A percentile compares a stretch with the other conserved stretches of the same genome.
Conservation (phyloP, 192 early-diverging fungal species). For the Oehlia diaphana region DNA sequence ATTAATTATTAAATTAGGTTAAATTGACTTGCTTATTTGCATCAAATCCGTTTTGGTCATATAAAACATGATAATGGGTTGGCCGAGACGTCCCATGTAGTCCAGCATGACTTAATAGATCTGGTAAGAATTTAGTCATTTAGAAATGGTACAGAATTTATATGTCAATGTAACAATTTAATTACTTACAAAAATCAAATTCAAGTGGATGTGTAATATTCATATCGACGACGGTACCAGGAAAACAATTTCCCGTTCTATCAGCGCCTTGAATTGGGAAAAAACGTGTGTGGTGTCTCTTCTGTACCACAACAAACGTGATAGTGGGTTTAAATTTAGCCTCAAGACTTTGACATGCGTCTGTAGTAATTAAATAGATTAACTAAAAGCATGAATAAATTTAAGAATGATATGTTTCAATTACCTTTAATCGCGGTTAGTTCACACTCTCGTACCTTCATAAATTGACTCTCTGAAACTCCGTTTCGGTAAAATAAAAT, state of each 20-base stretch:
- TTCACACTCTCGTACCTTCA: constrained; percentile 69
- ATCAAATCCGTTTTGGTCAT: constrained; percentile 81
- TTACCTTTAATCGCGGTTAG: constrained; percentile 58
- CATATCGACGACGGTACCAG: constrained; percentile 83
- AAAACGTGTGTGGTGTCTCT: constrained; percentile 38
- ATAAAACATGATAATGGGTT: constrained; percentile 88
- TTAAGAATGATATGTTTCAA: not conserved
- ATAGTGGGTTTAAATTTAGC: constrained; percentile 71
- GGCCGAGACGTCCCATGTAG: constrained; percentile 92
- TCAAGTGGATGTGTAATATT: constrained; percentile 74
- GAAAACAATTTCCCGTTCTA: constrained; percentile 74
- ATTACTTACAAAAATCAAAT: constrained; percentile 76
- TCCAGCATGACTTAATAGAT: constrained; percentile 86
- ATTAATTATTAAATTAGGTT: no score
- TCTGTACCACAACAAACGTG: constrained; percentile 84
- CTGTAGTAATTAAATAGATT: constrained; percentile 34
- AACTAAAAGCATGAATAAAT: not conserved
- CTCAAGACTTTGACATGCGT: constrained; percentile 65
- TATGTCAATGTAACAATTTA: not conserved
- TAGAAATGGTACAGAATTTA: not conserved
- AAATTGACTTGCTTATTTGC: constrained; percentile 45
- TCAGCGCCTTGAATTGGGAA: constrained; percentile 62
- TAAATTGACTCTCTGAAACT: constrained; percentile 86
- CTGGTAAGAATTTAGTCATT: not conserved
- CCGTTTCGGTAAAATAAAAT: constrained; percentile 91